Percentiles rank a stretch among this genome's conserved stretches.
These are phyloP conservation scores for Fraxinus americana DNA, from an alignment of 257 asterid genomes.

Conservation along the genomic window DNA sequence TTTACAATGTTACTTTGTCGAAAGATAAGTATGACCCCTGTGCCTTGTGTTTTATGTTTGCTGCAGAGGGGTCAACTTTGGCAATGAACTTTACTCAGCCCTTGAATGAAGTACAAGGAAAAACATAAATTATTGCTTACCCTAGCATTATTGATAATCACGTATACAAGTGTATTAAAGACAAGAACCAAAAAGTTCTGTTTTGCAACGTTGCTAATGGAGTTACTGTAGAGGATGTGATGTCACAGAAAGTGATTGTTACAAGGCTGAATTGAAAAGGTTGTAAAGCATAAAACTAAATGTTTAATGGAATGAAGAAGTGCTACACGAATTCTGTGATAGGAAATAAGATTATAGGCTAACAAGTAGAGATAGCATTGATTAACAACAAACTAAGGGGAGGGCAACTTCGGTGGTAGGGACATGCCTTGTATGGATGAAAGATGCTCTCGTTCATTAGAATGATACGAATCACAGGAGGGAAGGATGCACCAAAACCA, in stretches of 20 bases:
- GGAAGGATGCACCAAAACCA: neutral
- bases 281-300: neutral
- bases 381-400: neutral
- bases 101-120: neutral
- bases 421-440: neutral
- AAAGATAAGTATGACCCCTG: neutral
- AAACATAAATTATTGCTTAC: neutral
- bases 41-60: neutral
- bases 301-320: neutral
- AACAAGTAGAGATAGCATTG: neutral
- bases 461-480: neutral
- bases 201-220: neutral
- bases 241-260: neutral
- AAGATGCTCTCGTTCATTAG: neutral
- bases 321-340: neutral
- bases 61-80: neutral
- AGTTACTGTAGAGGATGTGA: neutral
- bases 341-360: neutral
- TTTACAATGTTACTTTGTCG: neutral
- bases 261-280: neutral
- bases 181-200: neutral
- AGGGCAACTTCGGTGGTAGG: neutral
- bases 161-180: neutral
- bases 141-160: neutral
- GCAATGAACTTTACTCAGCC: neutral